phyloP scores from a whole-genome alignment of 306 rosid genomes.

The Rosa persica region DNA sequence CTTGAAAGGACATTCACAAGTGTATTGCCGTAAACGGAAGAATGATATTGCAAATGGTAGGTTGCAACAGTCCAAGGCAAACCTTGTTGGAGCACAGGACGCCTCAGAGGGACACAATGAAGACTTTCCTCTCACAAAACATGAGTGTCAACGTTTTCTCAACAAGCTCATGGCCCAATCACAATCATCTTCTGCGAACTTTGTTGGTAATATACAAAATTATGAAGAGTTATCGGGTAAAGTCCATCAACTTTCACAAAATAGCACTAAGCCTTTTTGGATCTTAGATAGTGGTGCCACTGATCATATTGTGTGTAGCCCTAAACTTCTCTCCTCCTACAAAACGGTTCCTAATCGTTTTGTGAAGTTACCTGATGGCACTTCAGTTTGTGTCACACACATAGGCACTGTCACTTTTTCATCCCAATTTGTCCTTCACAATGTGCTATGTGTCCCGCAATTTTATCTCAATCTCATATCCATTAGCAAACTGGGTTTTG shows the following conservation, averaged over 20 bases:
- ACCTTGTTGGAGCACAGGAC: not conserved
- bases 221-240: constrained; percentile 6
- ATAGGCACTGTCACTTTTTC: not conserved
- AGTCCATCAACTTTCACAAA: not conserved
- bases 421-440: not conserved
- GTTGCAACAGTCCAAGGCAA: not conserved
- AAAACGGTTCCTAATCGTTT: too few relatives aligned
- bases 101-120: not conserved
- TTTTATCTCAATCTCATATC: not conserved
- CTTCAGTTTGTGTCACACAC: constrained; percentile 5
- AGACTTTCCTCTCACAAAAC: not conserved
- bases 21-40: too few relatives aligned
- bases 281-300: not conserved
- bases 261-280: not conserved
- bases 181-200: not conserved
- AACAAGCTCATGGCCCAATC: not conserved
- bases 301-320: not conserved
- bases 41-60: not conserved
- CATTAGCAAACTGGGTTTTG: not conserved
- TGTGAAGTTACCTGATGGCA: not conserved
- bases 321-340: not conserved
- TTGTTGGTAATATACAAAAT: not conserved
- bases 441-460: not conserved
- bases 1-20: too few relatives aligned
- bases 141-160: not conserved